phyloP scores from a whole-genome alignment of 1,139 yeast genomes.

The Geotrichum cucujoidarum region DNA sequence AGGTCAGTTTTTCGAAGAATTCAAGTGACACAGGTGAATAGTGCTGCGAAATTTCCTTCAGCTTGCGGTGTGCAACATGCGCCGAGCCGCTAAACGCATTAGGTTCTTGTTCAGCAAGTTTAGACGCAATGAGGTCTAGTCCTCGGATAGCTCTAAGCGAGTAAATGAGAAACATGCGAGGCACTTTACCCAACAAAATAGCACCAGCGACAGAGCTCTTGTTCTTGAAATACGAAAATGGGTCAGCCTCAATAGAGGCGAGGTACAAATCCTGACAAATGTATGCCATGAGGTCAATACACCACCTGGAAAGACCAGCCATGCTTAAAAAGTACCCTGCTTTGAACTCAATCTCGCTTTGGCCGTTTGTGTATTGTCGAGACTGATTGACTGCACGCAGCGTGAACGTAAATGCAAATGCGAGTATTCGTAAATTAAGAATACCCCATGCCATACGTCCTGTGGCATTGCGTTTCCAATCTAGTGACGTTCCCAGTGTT shows the following conservation, averaged over 20 bases:
- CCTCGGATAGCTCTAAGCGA: constrained; percentile 66
- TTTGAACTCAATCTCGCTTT: constrained; percentile 50
- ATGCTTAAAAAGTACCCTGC: constrained; percentile 55
- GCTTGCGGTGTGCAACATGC: constrained; percentile 31
- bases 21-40: constrained; percentile 56
- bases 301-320: constrained; percentile 74
- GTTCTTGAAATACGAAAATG: constrained; percentile 13
- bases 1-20: constrained; percentile 57
- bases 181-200: constrained; percentile 55
- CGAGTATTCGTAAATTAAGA: constrained; percentile 62
- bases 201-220: constrained; percentile 31
- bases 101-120: constrained; percentile 33
- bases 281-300: constrained; percentile 62
- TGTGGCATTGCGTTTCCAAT: constrained; percentile 46
- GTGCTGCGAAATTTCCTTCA: constrained; percentile 47
- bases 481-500: constrained; percentile 52
- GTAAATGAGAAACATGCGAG: constrained; percentile 63
- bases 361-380: constrained; percentile 22
- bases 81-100: constrained; percentile 24
- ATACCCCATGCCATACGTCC: constrained; percentile 64
- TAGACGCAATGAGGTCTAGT: constrained; percentile 48
- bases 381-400: constrained; percentile 40
- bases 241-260: constrained; percentile 26
- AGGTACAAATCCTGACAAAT: constrained; percentile 59
- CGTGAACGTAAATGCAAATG: constrained; percentile 72